Conservation (phyloP, 225 moss, liverwort and hornwort genomes). For the Climacium dendroides region DNA sequence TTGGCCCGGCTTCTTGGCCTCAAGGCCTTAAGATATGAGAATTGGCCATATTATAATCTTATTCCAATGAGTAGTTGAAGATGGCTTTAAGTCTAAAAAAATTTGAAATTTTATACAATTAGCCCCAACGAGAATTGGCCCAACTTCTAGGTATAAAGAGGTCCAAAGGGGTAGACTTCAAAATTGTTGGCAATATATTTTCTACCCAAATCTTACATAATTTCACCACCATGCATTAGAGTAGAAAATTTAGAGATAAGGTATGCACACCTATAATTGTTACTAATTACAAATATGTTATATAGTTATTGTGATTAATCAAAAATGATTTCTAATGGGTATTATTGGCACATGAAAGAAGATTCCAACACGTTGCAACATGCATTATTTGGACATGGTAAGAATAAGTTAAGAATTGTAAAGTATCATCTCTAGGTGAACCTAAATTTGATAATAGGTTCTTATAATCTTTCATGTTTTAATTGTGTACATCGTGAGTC, state of each 20-base stretch:
- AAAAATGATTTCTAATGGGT: background rate
- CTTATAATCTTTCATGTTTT: background rate
- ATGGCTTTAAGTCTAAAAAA: too few species aligned
- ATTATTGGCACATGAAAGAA: background rate
- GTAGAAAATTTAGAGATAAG: background rate
- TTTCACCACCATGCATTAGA: background rate
- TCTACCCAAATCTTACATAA: too few species aligned
- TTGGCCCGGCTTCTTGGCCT: too few species aligned
- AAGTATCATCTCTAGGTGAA: background rate
- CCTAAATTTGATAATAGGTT: background rate
- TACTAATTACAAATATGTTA: background rate
- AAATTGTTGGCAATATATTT: too few species aligned
- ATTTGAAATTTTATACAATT: too few species aligned
- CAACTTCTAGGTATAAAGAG: too few species aligned
- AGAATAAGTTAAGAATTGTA: background rate
- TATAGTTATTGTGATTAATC: background rate
- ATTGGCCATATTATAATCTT: too few species aligned
- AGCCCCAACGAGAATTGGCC: too few species aligned
- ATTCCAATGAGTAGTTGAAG: too few species aligned
- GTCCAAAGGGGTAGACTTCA: too few species aligned
- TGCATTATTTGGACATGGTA: background rate
- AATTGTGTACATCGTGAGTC: background rate
- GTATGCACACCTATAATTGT: rapidly evolving
- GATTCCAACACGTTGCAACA: background rate
- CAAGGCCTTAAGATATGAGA: too few species aligned